A percentile compares a stretch with the other conserved stretches of the same genome.
Evolutionary conservation across 176 grass and related monocot genomes (phyloP).

Genomic region (Oryza rufipogon): DNA sequence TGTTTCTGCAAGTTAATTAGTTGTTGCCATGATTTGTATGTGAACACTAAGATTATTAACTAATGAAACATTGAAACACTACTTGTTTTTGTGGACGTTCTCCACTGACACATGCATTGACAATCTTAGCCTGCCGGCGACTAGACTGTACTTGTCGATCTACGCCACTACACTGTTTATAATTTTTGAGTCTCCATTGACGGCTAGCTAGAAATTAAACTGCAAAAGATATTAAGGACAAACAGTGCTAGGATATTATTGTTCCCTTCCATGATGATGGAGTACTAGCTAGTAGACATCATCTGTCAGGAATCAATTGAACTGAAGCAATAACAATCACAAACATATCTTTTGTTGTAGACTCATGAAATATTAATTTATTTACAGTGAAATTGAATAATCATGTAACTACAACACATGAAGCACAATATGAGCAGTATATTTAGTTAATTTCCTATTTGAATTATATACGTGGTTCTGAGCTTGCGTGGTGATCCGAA

Average conservation of each 20-base stretch:
- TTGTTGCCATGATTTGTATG: background rate
- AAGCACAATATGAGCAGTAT: background rate
- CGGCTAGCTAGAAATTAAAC: background rate
- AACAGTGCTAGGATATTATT: background rate
- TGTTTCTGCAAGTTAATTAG: conserved; percentile 20
- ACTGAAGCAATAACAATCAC: background rate
- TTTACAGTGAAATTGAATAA: background rate
- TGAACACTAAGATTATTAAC: conserved; percentile 13
- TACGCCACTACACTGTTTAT: background rate
- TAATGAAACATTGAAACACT: conserved; percentile 17
- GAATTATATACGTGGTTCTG: background rate
- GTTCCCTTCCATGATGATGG: background rate
- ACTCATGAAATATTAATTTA: background rate
- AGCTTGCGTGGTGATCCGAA: background rate
- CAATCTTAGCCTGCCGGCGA: background rate
- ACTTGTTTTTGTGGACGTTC: background rate
- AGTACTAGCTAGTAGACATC: background rate
- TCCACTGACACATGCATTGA: conserved; percentile 20
- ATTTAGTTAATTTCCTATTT: background rate
- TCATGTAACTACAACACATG: background rate
- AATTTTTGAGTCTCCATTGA: background rate
- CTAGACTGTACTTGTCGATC: background rate
- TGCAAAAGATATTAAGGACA: background rate
- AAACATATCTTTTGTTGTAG: background rate
- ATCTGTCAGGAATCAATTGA: background rate